These are phyloP conservation scores for Cymodocea nodosa DNA, from an alignment of 116 monocot species.

Conservation along the genomic window DNA sequence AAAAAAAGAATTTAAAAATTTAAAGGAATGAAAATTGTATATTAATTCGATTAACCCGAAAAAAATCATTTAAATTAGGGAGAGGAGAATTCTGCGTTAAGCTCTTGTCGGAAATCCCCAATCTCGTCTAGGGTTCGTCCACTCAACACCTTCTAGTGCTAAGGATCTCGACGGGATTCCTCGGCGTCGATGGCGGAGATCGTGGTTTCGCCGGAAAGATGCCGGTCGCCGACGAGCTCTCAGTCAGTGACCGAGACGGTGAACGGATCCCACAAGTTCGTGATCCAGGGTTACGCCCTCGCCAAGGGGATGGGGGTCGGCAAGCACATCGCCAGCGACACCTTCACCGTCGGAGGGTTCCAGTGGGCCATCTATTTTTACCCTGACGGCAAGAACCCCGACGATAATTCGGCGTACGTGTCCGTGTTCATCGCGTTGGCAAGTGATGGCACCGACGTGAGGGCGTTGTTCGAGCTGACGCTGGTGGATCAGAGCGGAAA, in stretches of 20 bases:
- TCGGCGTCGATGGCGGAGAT: conserved; percentile 4
- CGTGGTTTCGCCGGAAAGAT: background rate
- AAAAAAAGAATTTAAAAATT: too few species aligned
- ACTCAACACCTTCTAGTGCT: too few species aligned
- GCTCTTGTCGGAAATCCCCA: too few species aligned
- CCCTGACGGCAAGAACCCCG: conserved; percentile 50
- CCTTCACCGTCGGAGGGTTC: conserved; percentile 42
- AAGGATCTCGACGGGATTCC: too few species aligned
- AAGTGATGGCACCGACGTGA: conserved; percentile 52
- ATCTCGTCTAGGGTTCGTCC: too few species aligned
- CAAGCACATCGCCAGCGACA: conserved; percentile 52
- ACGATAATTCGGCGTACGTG: conserved; percentile 47
- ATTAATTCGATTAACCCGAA: too few species aligned
- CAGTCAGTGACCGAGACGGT: conserved; percentile 52
- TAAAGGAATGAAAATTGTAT: too few species aligned
- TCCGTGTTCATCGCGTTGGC: conserved; percentile 61
- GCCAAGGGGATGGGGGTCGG: conserved; percentile 67
- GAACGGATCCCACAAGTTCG: conserved; percentile 52
- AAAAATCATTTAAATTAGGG: too few species aligned
- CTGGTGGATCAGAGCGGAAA: conserved; percentile 63
- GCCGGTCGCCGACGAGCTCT: conserved; percentile 32
- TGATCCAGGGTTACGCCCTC: conserved; percentile 49
- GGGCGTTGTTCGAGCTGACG: conserved; percentile 53
- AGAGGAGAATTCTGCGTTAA: too few species aligned
- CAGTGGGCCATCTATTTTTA: conserved; percentile 60